Evolutionary conservation across 169 alveolate species (phyloP), one percentile per base, ranked within the genome.

Genomic region (Babesia bigemina): DNA sequence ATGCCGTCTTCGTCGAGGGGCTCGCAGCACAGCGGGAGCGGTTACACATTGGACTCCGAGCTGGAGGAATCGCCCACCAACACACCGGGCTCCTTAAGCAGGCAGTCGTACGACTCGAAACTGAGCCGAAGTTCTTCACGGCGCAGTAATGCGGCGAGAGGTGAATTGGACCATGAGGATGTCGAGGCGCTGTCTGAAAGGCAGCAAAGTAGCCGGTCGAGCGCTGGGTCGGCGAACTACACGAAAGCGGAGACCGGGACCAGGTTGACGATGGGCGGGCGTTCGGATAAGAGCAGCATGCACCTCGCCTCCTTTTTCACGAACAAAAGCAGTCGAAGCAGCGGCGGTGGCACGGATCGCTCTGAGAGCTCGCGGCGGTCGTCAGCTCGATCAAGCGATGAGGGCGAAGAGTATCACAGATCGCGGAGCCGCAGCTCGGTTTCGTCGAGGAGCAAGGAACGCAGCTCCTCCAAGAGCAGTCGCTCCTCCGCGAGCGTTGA

Each of bases 31-130:
- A 66, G 75, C 21, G 63, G 21, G 45, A 14, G 21, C 52, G 21
- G 61, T 49, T 47, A 28, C 63, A 50, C 63, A 66, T 50, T 63
- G 48, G 75, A 66, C 7, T n/a, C 66, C 13, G 26, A 58, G 28
- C 8, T 14, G 2, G 44, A 66, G 9, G 36, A 45, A 13, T 29
- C 59, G 22, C 14, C 58, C 22, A 17, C 2, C 19, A 8, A 12
- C 17, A 21, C 12, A 17, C 36, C 71, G 29, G 57, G 57, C 8
- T 21, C 71, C 0, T 39, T 62, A 0, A n/a, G 28, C 10, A 4
- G 57, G 71, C 36, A 56, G 2, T 45, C 57, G 14, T 42, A 13
- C 42, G 71, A 36, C 9, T 33, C 58, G 26, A 58, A 44, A 44
- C 44, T 1, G 1, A 24, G 50, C 24, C 4, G 12, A 16, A 21